Evolutionary conservation across 805 yeast species (phyloP), one percentile per base, ranked within the genome.

Genomic region (Citeromyces matritensis): DNA sequence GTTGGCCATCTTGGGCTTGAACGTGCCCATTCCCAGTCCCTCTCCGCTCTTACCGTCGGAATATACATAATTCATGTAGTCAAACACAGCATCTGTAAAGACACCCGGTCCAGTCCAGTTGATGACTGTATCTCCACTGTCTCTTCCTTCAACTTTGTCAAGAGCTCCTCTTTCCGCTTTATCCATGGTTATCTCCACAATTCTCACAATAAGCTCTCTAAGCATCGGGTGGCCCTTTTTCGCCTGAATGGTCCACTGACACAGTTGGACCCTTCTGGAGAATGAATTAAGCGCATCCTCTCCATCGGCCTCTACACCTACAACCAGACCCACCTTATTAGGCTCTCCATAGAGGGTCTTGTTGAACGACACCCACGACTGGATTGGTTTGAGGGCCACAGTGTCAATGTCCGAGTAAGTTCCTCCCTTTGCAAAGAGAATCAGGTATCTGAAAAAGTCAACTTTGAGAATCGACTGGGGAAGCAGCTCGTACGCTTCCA

Each of bases 291-390:
- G 57, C 98, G 98, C 91, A 52, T 88, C 97, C 49, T 88, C 96
- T 0, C 97, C 96, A 44, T 88, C 98, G 1, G 96, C 96, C 50
- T 91, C 98, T 27, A 88, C 82, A 0, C 97, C 97, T 6, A 88
- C 69, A 3, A 77, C 74, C 14, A 88, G 60, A 0, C 97, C 97
- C 2, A 83, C 68, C n/a, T 48, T 45, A 2, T 48, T 41, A 10
- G 28, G 9, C 4, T 23, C 27, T 10, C 13, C 26, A 15, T 19
- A 11, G 4, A 33, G 8, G 39, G 51, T 24, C 34, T 36, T 42
- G 35, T 63, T 54, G 26, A 54, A 50, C 0, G 88, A 70, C n/a
- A 75, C 58, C 98, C 98, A 91, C 13, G 59, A 43, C 13, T 66
- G 65, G 9, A 85, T 58, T 0, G 88, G 76, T 51, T 83, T 79